Evolutionary conservation across 805 yeast species (phyloP), one percentile per base, ranked within the genome.

Genomic region (Candida argentea): DNA sequence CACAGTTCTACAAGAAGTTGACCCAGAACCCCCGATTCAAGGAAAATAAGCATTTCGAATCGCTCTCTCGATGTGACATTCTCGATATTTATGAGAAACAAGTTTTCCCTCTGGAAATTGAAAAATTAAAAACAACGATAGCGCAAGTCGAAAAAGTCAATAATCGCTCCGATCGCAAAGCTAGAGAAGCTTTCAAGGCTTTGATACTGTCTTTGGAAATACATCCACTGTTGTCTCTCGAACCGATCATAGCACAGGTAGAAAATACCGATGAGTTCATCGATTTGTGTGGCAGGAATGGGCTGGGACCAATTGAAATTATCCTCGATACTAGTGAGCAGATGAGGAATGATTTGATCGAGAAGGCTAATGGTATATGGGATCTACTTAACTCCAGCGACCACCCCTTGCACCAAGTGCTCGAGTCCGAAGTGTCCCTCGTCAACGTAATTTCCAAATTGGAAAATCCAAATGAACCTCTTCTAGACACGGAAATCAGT

Each of bases 261-360:
- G 70, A 70, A 33, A 66, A 69, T 18, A 79, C 77, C 35, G 60
- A 58, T 25, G 54, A 71, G 10, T 85, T 79, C 43, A 42, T 69
- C 10, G 71, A 65, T 14, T 37, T 85, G 20, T 62, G 85, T 32
- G 94, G 93, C 0, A 65, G 86, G 30, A 61, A 69, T 25, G 94
- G 95, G 0, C 84, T 95, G 0, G 66, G 75, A 1, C 79, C 94
- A 1, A 44, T 76, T 23, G 94, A 85, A 37, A 51, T 82, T 22
- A 85, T 79, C 47, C 69, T 83, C 70, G 94, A 86, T 47, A 42
- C 68, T 0, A 64, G 79, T 3, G 86, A 79, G 39, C n/a, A n/a
- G n/a, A n/a, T 75, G 14, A 72, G 74, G 43, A 70, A 70, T 30
- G 83, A 76, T 28, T 50, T 77, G 23, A 68, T 75, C 1, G 68